Percentiles rank a stretch among this genome's conserved stretches.
Evolutionary conservation across 2,329 filamentous ascomycete genomes (phyloP).

Genomic region (Nemania serpens): DNA sequence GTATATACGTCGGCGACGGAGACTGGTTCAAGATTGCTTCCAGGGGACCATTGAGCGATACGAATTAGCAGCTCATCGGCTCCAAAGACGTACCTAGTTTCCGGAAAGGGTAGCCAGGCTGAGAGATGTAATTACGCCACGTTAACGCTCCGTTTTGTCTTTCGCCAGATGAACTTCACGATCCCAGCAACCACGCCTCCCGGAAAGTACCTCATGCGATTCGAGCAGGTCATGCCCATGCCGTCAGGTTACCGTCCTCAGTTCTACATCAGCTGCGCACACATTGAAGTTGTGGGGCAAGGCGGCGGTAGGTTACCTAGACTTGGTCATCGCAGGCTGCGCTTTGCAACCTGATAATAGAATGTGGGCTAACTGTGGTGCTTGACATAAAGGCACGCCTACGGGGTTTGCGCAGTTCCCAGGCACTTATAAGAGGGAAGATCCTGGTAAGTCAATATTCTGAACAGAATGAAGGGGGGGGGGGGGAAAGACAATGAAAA

Average conservation of each 20-base stretch:
- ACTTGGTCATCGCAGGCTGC: not conserved
- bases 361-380: not conserved
- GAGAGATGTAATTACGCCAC: not conserved
- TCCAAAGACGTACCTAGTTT: not conserved
- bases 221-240: not conserved
- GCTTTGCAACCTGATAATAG: not conserved
- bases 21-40: not conserved
- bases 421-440: not conserved
- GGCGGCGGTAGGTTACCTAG: not conserved
- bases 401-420: not conserved
- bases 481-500: not conserved
- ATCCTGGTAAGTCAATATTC: not conserved
- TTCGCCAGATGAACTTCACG: not conserved
- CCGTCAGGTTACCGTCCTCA: not conserved
- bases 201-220: not conserved
- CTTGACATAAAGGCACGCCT: not conserved
- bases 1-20: not conserved
- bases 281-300: not conserved
- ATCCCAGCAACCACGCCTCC: not conserved
- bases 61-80: not conserved
- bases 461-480: not conserved
- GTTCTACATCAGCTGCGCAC: not conserved
- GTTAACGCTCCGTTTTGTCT: not conserved
- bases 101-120: not conserved
- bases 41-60: not conserved